phyloP scores from a whole-genome alignment of 345 rosid genomes.

The Mercurialis annua region DNA sequence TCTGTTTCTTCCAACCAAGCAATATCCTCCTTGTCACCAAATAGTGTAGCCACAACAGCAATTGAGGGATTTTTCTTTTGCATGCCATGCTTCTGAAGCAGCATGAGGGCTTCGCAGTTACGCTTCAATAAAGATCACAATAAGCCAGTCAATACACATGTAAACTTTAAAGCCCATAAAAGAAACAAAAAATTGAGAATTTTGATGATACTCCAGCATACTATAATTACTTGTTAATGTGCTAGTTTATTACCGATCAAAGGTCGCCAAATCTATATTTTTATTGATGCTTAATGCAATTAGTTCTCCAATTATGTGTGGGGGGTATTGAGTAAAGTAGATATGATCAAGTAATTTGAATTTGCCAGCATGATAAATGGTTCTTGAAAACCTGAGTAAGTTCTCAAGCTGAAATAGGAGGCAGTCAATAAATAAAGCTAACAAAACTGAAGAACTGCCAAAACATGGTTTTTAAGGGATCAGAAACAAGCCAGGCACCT shows the following conservation, averaged over 20 bases:
- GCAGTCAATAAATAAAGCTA: background rate
- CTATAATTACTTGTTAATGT: too few species aligned
- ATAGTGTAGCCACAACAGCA: constrained; percentile 75
- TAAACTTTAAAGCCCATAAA: constrained; percentile 9
- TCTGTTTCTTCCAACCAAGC: constrained; percentile 60
- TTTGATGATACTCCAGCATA: background rate
- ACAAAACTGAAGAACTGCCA: background rate
- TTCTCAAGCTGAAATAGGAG: background rate
- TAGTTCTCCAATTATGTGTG: too few species aligned
- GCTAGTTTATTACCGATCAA: too few species aligned
- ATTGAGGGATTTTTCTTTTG: constrained; percentile 77
- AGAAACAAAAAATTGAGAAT: constrained; percentile 5
- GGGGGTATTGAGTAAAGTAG: background rate
- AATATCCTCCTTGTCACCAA: constrained; percentile 80
- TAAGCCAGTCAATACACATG: constrained; percentile 12
- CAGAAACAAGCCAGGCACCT: background rate
- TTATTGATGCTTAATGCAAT: too few species aligned
- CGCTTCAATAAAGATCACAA: constrained; percentile 52
- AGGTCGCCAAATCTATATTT: too few species aligned
- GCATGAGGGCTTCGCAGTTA: constrained; percentile 94
- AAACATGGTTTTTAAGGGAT: background rate
- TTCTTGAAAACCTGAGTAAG: background rate
- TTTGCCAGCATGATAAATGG: background rate
- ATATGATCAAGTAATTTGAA: background rate
- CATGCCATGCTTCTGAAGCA: constrained; percentile 87